Evolutionary conservation across 2,329 filamentous ascomycete genomes (phyloP), one percentile per base, ranked within the genome.

Genomic region (Sarocladium brachiariae): DNA sequence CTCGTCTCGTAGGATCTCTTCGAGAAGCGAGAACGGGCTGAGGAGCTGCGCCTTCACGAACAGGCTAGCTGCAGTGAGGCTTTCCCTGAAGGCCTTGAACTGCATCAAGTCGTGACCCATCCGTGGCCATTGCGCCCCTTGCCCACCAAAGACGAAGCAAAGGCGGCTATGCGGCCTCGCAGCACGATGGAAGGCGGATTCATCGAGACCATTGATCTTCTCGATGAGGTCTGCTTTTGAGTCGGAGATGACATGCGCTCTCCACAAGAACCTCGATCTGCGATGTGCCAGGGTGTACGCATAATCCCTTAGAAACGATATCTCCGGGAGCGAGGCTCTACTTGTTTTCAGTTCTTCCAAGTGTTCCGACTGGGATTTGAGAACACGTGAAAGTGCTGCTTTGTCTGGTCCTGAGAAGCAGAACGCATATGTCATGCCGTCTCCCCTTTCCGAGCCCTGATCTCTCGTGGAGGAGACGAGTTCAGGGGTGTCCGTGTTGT

Each of bases 201-300:
- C 30, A 16, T 49, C 21, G 2, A 37, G 10, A 16, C 31, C 33
- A 5, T 37, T 35, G 19, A 35, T 21, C 21, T 49, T 18, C 7
- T 23, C 21, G 10, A 37, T 31, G 13, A 37, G 31, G 9, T 37
- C 43, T 8, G 43, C 21, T 16, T 4, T 35, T 25, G 46, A 49
- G 8, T 13, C 10, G 21, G 25, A 23, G 9, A 49, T 7, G 10
- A 24, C 18, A 10, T 49, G 33, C 8, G 46, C 25, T 49, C 66
- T 74, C 69, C 71, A 76, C 50, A 71, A 68, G 13, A 76, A 54
- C 6, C 55, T 61, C 0, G 74, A 75, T 13, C 74, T 69, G 2
- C 74, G 71, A 31, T 65, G 70, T 21, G 60, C 63, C 14, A 76
- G 61, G 1, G 74, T 77, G 54, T 76, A 76, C 2, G 72, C 2